Percentiles rank a stretch among this genome's conserved stretches.
Conservation (phyloP, 2,329 filamentous ascomycete species). For the Xylaria sp. region DNA sequence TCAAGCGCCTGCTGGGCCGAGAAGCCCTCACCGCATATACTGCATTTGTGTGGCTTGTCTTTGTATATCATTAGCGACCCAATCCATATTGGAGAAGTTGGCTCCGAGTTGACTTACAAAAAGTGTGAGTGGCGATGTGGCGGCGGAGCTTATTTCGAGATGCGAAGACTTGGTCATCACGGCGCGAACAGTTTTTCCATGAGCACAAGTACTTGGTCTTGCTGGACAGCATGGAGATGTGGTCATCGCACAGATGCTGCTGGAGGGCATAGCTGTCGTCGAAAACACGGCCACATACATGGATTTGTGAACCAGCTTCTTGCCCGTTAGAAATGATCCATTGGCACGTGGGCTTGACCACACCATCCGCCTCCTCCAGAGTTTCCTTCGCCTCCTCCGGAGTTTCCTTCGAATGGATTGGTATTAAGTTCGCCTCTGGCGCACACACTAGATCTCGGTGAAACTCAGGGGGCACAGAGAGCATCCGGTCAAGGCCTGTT, state of each 20-base stretch:
- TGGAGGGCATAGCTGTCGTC: slow-evolving; percentile 28
- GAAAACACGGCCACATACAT: slow-evolving; percentile 32
- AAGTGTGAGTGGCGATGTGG: slow-evolving; percentile 40
- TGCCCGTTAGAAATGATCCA: slow-evolving; percentile 29
- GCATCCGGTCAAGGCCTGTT: slow-evolving; percentile 4
- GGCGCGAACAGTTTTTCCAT: slow-evolving; percentile 36
- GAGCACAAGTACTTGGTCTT: slow-evolving; percentile 36
- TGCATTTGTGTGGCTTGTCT: slow-evolving; percentile 64
- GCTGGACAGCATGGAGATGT: slow-evolving; percentile 29
- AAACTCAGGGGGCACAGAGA: slow-evolving; percentile 11
- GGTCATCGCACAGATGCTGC: slow-evolving; percentile 32
- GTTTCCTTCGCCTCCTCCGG: background rate
- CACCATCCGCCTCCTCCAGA: background rate
- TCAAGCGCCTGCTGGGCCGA: slow-evolving; percentile 69
- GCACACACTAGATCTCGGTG: slow-evolving; percentile 14
- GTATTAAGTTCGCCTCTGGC: slow-evolving; percentile 7
- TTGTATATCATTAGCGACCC: slow-evolving; percentile 22
- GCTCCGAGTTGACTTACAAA: slow-evolving; percentile 20
- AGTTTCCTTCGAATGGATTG: slow-evolving; percentile 1
- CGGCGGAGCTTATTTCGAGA: slow-evolving; percentile 39
- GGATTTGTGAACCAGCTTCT: slow-evolving; percentile 5
- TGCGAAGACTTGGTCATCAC: slow-evolving; percentile 31
- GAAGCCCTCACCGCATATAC: slow-evolving; percentile 58
- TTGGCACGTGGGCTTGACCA: slow-evolving; percentile 25
- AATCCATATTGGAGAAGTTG: background rate